Evolutionary conservation across 129 eudicot species (phyloP).

Genomic region (Centrapalus pauciflorus): DNA sequence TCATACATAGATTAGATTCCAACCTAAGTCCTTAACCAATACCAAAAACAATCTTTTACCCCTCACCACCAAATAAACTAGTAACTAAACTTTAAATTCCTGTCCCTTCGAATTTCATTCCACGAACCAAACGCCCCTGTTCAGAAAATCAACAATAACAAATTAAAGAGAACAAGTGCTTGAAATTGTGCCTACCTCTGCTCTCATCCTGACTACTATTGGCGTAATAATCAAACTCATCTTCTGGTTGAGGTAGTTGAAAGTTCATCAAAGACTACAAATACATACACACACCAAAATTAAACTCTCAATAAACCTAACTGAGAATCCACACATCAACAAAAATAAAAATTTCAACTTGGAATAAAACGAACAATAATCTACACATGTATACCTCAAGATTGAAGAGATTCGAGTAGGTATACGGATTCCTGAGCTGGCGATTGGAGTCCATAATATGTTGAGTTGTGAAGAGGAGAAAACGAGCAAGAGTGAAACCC

Average conservation of each 20-base stretch:
- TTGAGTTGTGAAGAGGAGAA: background rate
- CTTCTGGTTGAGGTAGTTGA: constrained; percentile 58
- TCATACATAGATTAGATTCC: too few species aligned
- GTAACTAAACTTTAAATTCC: too few species aligned
- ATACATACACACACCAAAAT: background rate
- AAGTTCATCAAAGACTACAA: constrained; percentile 73
- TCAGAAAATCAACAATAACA: background rate
- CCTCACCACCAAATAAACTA: too few species aligned
- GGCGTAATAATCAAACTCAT: constrained; percentile 65
- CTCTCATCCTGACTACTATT: constrained; percentile 83
- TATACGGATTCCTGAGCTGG: constrained; percentile 16
- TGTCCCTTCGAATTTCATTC: too few species aligned
- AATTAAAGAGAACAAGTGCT: background rate
- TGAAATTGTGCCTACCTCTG: constrained; percentile 43
- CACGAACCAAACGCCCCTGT: too few species aligned
- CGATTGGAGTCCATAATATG: constrained; percentile 40
- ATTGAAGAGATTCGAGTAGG: constrained; percentile 63
- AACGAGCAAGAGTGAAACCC: constrained; percentile 1
- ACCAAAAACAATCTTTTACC: too few species aligned
- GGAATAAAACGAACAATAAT: background rate
- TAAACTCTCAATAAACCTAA: too few species aligned
- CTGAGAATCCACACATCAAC: background rate
- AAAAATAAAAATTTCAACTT: background rate
- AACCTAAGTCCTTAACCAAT: too few species aligned
- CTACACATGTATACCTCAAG: constrained; percentile 50